A percentile compares a stretch with the other conserved stretches of the same genome.
These are phyloP conservation scores for Polytrichum commune DNA, from an alignment of 225 moss, liverwort and hornwort genomes.

Conservation along the genomic window DNA sequence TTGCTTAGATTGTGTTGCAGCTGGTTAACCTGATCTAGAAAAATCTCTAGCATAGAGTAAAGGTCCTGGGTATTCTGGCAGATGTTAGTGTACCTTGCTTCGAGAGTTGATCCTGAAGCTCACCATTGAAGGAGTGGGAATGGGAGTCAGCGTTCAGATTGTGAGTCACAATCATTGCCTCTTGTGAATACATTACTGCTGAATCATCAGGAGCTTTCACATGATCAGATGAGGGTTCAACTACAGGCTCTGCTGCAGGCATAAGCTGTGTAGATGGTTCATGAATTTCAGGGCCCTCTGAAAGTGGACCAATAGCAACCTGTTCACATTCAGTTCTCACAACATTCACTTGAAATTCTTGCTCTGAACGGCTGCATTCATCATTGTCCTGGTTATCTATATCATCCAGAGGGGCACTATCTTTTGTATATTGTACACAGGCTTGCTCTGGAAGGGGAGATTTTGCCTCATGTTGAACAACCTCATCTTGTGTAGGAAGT, in stretches of 20 bases:
- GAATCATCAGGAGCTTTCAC: conserved; percentile 3
- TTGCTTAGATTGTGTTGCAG: no score
- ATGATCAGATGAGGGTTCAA: conserved; percentile 6
- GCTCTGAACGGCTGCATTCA: background rate
- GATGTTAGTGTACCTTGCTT: conserved; percentile 8
- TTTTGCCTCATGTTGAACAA: conserved; percentile 13
- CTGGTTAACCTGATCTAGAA: no score
- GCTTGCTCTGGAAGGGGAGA: conserved; percentile 15
- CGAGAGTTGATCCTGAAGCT: conserved; percentile 15
- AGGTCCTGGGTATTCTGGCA: no score
- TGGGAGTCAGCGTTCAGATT: conserved; percentile 12
- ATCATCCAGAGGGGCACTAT: conserved; percentile 7
- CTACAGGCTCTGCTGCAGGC: background rate
- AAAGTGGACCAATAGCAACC: background rate
- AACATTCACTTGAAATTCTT: background rate
- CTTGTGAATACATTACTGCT: conserved; percentile 11
- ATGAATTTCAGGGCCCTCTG: background rate
- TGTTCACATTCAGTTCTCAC: background rate
- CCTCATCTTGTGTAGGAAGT: conserved; percentile 14
- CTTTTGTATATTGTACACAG: conserved; percentile 12
- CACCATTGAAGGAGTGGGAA: conserved; percentile 6
- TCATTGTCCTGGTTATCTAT: background rate
- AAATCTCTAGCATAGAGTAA: no score
- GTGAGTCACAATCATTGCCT: conserved; percentile 11
- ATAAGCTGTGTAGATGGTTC: background rate